Conservation (phyloP, 768 basidiomycete genomes). For the Grammothele lineata region DNA sequence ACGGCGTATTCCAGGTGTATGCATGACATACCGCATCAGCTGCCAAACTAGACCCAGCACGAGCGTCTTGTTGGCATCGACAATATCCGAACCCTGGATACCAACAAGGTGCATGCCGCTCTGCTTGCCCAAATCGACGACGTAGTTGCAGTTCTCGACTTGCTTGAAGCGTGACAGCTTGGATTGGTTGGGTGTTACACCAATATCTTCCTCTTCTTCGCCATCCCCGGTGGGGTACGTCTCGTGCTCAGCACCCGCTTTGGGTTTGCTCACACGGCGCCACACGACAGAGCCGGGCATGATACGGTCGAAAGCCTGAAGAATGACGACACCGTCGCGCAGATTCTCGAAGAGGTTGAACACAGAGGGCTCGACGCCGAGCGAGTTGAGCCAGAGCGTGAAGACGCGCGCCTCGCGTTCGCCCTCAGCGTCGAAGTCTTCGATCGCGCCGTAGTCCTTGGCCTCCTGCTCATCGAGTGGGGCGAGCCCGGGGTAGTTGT, state of each 20-base stretch:
- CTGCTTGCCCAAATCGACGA: constrained; percentile 86
- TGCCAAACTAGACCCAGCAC: constrained; percentile 98
- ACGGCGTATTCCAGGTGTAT: background rate
- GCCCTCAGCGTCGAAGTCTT: constrained; percentile 98
- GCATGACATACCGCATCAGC: constrained; percentile 71
- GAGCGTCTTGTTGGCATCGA: constrained; percentile 88
- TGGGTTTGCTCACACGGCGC: constrained; percentile 95
- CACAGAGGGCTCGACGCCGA: constrained; percentile 94
- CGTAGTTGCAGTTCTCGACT: constrained; percentile 98
- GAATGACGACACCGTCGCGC: constrained; percentile 85
- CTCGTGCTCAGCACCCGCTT: constrained; percentile 46
- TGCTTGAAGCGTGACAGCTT: constrained; percentile 93
- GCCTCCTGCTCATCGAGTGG: constrained; percentile 93
- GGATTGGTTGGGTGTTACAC: constrained; percentile 79
- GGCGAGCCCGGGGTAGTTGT: constrained; percentile 92
- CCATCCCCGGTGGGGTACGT: constrained; percentile 32
- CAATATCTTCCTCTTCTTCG: constrained; percentile 78
- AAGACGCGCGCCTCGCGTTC: constrained; percentile 98
- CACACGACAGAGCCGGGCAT: constrained; percentile 89
- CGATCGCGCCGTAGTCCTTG: constrained; percentile 83
- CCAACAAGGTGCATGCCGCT: constrained; percentile 95
- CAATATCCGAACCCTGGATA: constrained; percentile 96
- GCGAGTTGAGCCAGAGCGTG: constrained; percentile 96
- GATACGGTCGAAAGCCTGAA: constrained; percentile 97
- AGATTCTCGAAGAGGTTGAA: constrained; percentile 96